Evolutionary conservation across 768 basidiomycete genomes (phyloP), one percentile per base, ranked within the genome.

Genomic region (Russula compacta): DNA sequence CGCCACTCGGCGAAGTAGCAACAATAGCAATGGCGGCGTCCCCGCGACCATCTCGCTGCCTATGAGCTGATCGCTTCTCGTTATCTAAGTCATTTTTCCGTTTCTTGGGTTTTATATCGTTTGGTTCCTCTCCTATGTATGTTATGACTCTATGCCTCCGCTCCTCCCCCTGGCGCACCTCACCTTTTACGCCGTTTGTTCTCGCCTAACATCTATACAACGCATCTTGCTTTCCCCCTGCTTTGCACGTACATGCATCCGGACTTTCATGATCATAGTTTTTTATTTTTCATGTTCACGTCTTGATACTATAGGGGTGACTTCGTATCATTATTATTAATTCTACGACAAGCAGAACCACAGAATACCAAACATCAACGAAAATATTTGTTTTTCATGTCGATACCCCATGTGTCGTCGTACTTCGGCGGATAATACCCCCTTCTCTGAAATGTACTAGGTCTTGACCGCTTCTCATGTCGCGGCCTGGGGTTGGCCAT

Each of bases 41-140:
- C 4, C 60, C 0, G 58, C 67, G 7, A 53, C 69, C 11, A 72
- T 72, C 32, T 72, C 71, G 4, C 59, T 72, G 14, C 71, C 71
- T 6, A 61, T 63, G 24, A 61, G n/a, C 24, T 63, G 56, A 62
- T 44, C 53, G 21, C 21, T 12, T 29, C 48, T 48, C 44, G 15
- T 9, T 39, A 24, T 53, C 7, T 48, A 40, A 40, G 12, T 40
- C n/a, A 42, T 56, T 49, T 56, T 10, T 35, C 33, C 24, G 7
- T 42, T 48, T 19, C 29, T 43, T 54, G 44, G 39, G 40, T 43
- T 12, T 51, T n/a, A 35, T 53, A 39, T 58, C 14, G 35, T 24
- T 52, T 36, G 24, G 11, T 40, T 49, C 17, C 15, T 3, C 11
- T 40, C 1, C 21, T 32, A 35, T 51, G 38, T 46, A 32, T 39